Conservation (phyloP, 495 filamentous ascomycete genomes). For the Hypoxylon lienhwacheense region DNA sequence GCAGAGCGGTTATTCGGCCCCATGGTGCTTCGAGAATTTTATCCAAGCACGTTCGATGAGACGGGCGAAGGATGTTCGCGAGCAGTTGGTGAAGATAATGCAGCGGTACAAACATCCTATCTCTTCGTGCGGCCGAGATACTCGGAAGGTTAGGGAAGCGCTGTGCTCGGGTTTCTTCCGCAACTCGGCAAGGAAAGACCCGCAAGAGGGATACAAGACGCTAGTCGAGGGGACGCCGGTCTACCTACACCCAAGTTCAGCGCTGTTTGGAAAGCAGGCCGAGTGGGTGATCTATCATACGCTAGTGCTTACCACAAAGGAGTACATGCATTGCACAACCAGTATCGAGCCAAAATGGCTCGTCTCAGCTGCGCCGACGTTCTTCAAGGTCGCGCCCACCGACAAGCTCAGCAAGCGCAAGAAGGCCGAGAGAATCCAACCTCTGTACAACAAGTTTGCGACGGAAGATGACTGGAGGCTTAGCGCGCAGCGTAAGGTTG, state of each 20-base stretch:
- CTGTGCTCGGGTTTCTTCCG: constrained; percentile 95
- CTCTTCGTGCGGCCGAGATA: constrained; percentile 82
- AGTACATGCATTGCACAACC: constrained; percentile 95
- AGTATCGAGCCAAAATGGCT: constrained; percentile 89
- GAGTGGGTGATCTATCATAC: constrained; percentile 95
- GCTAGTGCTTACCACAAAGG: constrained; percentile 88
- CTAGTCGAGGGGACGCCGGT: constrained; percentile 93
- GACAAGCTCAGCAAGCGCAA: constrained; percentile 87
- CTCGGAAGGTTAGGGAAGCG: constrained; percentile 84
- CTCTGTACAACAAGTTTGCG: constrained; percentile 85
- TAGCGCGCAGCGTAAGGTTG: constrained; percentile 82
- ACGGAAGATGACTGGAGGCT: constrained; percentile 92
- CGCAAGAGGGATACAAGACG: constrained; percentile 95
- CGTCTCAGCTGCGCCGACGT: constrained; percentile 92
- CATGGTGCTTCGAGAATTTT: constrained; percentile 98
- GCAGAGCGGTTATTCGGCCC: constrained; percentile 70
- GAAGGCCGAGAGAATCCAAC: constrained; percentile 92
- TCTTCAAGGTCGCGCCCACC: constrained; percentile 95
- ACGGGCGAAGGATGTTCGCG: constrained; percentile 86
- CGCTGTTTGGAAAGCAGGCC: constrained; percentile 90
- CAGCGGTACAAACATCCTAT: constrained; percentile 79
- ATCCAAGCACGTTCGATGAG: constrained; percentile 88
- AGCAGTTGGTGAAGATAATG: constrained; percentile 93
- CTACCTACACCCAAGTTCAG: constrained; percentile 87
- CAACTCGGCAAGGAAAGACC: constrained; percentile 92